These are phyloP conservation scores for Zangia roseola DNA, from an alignment of 768 basidiomycete species.

Conservation along the genomic window DNA sequence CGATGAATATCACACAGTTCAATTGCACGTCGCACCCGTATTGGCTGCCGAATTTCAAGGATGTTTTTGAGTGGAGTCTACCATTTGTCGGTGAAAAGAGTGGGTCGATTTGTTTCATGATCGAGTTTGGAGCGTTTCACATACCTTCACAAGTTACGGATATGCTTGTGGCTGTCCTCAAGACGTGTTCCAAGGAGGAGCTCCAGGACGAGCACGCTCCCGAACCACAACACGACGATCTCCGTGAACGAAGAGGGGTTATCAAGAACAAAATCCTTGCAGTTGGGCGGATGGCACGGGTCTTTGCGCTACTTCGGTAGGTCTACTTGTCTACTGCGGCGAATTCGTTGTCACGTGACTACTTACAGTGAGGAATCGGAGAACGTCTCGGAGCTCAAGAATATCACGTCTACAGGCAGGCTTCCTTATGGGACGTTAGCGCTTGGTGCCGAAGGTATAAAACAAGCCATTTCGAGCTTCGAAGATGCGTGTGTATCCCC, in stretches of 20 bases:
- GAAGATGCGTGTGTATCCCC: slow-evolving; percentile 57
- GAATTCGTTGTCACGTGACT: not conserved
- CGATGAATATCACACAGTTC: slow-evolving; percentile 92
- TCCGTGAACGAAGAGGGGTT: slow-evolving; percentile 45
- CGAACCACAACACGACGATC: slow-evolving; percentile 27
- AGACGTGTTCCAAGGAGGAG: slow-evolving; percentile 94
- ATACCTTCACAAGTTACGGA: slow-evolving; percentile 76
- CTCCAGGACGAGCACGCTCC: slow-evolving; percentile 66
- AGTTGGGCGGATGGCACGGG: slow-evolving; percentile 64
- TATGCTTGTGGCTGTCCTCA: slow-evolving; percentile 95
- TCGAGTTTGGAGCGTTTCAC: not conserved
- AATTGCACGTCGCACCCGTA: slow-evolving; percentile 82
- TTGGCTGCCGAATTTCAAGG: slow-evolving; percentile 97
- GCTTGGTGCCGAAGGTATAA: slow-evolving; percentile 67
- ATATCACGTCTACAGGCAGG: slow-evolving; percentile 46
- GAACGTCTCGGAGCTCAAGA: slow-evolving; percentile 71
- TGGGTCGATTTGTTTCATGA: slow-evolving; percentile 38
- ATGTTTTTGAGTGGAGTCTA: slow-evolving; percentile 97
- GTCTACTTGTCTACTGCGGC: slow-evolving; percentile 11
- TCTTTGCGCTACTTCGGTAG: slow-evolving; percentile 65
- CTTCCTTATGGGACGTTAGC: slow-evolving; percentile 57
- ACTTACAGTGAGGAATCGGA: slow-evolving; percentile 57
- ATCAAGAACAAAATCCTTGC: slow-evolving; percentile 77
- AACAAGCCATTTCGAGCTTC: slow-evolving; percentile 66
- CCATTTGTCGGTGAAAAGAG: slow-evolving; percentile 98